A percentile compares a stretch with the other conserved stretches of the same genome.
phyloP scores from a whole-genome alignment of 306 rosid genomes.

The Cicer judaicum region DNA sequence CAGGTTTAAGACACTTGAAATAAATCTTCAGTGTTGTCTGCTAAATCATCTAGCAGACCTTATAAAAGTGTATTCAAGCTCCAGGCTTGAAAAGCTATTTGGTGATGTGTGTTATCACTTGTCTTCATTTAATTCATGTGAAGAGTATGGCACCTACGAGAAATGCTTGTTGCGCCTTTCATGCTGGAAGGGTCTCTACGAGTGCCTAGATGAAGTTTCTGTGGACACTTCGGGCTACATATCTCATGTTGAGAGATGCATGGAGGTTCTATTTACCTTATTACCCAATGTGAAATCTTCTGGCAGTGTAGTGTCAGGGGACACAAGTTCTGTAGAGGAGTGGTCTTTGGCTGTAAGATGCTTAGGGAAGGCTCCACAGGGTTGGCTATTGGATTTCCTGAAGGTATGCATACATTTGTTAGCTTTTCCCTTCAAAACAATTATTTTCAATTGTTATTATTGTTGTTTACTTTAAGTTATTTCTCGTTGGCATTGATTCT shows the following conservation, averaged over 20 bases:
- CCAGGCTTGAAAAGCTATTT: slow-evolving; percentile 77
- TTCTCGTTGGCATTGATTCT: slow-evolving; percentile 21
- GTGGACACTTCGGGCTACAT: slow-evolving; percentile 62
- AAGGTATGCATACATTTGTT: slow-evolving; percentile 56
- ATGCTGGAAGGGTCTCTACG: slow-evolving; percentile 89
- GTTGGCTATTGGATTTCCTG: slow-evolving; percentile 74
- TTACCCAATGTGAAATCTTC: slow-evolving; percentile 60
- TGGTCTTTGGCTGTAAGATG: slow-evolving; percentile 82
- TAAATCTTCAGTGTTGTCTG: slow-evolving; percentile 71
- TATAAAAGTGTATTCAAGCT: slow-evolving; percentile 74
- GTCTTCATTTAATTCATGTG: slow-evolving; percentile 55
- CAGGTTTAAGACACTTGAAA: slow-evolving; percentile 77
- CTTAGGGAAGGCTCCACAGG: slow-evolving; percentile 76
- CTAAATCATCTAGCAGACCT: slow-evolving; percentile 78
- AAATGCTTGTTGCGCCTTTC: slow-evolving; percentile 60
- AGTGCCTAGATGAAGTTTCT: slow-evolving; percentile 76
- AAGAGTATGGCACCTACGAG: slow-evolving; percentile 47
- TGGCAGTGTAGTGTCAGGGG: slow-evolving; percentile 35
- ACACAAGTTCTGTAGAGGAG: slow-evolving; percentile 54
- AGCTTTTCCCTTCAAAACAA: slow-evolving; percentile 26
- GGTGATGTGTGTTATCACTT: slow-evolving; percentile 62
- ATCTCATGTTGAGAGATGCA: slow-evolving; percentile 69
- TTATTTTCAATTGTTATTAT: slow-evolving; percentile 22
- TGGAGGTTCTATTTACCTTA: slow-evolving; percentile 79
- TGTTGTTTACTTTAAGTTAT: slow-evolving; percentile 23